Base-by-base conservation (phyloP, 768 basidiomycete species). In the Lanmaoa rubissima region DNA sequence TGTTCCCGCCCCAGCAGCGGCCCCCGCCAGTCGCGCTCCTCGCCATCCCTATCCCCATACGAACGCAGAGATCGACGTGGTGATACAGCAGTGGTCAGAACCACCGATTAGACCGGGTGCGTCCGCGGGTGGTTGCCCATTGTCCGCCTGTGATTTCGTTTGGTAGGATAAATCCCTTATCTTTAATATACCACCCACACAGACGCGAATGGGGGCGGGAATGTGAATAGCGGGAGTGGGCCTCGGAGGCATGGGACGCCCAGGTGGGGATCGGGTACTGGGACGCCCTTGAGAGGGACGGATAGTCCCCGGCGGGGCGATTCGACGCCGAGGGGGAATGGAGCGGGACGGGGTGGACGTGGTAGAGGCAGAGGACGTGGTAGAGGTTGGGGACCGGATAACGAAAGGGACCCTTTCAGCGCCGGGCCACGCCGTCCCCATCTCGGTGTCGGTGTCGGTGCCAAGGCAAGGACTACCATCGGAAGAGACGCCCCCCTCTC, bases 401-500 rank as follows among this genome's bases (percentile, higher is more conserved):
- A 58, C 28, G 21, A n/a, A 11, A 40, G 58, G 5, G 60, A 59
- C 4, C 11, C 6, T 24, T 46, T 45, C n/a, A 7, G 34, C 11
- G 1, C 43, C 10, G 21, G 1, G 21, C 9, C 60, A n/a, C 53
- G 51, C n/a, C 51, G 60, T 16, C 21, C 59, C 12, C 35, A 46
- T 39, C 14, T 49, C 16, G 55, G 58, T 24, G 21, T 24, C 21
- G 21, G 21, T 34, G 40, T 57, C 32, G 54, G 54, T 11, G 39
- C 38, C 31, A 58, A 24, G 42, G 2, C 31, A 48, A 52, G 21
- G 16, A 7, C 45, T 9, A 19, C n/a, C 9, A 7, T 57, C 45
- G 53, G 53, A 14, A 69, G 69, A 36, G 75, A 78, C 45, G 78
- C 78, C 2, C 74, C 85, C 5, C 72, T 87, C 17, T 87, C 87